Conservation (phyloP, 371 early-diverging fungal species). For the Lichtheimia corymbifera region DNA sequence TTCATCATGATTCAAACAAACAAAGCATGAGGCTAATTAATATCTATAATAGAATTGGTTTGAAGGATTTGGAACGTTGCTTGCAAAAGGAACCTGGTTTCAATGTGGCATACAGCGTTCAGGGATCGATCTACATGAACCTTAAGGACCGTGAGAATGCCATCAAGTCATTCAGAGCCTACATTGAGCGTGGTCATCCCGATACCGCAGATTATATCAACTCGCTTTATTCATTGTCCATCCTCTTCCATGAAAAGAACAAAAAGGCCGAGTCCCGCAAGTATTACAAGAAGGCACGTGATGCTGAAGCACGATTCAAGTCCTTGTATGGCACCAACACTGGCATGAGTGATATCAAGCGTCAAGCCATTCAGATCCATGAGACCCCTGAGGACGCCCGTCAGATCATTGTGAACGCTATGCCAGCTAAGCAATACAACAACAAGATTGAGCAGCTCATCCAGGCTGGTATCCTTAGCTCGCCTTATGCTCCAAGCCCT, state of each 20-base stretch:
- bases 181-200: constrained; percentile 55
- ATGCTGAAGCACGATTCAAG: constrained; percentile 58
- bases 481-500: constrained; percentile 42
- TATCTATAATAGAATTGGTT: constrained; percentile 36
- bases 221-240: constrained; percentile 59
- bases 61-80: constrained; percentile 62
- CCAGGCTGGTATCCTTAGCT: constrained; percentile 42
- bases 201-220: constrained; percentile 61
- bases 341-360: constrained; percentile 62
- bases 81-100: constrained; percentile 54
- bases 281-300: constrained; percentile 56
- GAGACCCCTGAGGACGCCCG: constrained; percentile 44
- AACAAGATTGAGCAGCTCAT: constrained; percentile 45
- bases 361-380: constrained; percentile 49
- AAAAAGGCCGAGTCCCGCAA: constrained; percentile 54
- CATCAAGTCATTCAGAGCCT: constrained; percentile 55
- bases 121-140: constrained; percentile 59
- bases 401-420: constrained; percentile 29
- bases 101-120: constrained; percentile 55
- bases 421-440: constrained; percentile 35
- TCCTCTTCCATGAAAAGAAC: constrained; percentile 50
- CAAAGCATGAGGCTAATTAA: too few species aligned
- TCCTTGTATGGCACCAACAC: constrained; percentile 57
- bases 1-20: neutral
- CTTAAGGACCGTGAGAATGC: constrained; percentile 59